Evolutionary conservation across 805 yeast species (phyloP), one percentile per base, ranked within the genome.

Genomic region (Candida jianshihensis): DNA sequence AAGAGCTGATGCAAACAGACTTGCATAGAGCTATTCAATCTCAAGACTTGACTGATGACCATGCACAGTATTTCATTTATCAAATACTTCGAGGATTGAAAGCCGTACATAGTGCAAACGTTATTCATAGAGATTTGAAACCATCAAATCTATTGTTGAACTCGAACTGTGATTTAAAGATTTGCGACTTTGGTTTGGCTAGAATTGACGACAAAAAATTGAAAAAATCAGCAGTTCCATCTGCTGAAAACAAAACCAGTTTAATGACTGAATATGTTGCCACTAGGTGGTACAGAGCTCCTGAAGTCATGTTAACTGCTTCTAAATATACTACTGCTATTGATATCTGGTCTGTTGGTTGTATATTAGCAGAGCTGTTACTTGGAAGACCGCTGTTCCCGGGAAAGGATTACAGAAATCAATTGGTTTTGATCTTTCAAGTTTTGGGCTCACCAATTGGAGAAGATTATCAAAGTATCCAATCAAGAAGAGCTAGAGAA

Each of bases 211-310:
- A 52, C 11, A 50, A 51, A 14, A 39, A 44, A 25, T 16, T 28
- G 14, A 38, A 38, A 1, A 48, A 44, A 16, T 36, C 37, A 39
- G n/a, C n/a, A n/a, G 84, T 40, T 63, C 78, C 16, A 71, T 76
- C 40, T 76, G 86, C 26, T 67, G 73, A 40, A 66, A 65, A 37
- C 80, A 80, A 49, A 80, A 78, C 54, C 72, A 76, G 86, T 5
- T 79, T 78, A 57, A 82, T 90, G 95, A 90, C 97, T 3, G 97
- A 90, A 60, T 90, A 90, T 56, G 97, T 90, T 30, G 97, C 97
- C 9, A 90, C 97, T 4, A 68, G 97, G 46, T 90, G 97, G 97
- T 90, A 90, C 60, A 70, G 97, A 38, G 97, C 97, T 1, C 97
- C 97, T 0, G 97, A 90, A 52, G 88, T 90, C 56, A 90, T 90